Evolutionary conservation across 2,329 filamentous ascomycete species (phyloP), one percentile per base, ranked within the genome.

Genomic region (Penicillium sp.): DNA sequence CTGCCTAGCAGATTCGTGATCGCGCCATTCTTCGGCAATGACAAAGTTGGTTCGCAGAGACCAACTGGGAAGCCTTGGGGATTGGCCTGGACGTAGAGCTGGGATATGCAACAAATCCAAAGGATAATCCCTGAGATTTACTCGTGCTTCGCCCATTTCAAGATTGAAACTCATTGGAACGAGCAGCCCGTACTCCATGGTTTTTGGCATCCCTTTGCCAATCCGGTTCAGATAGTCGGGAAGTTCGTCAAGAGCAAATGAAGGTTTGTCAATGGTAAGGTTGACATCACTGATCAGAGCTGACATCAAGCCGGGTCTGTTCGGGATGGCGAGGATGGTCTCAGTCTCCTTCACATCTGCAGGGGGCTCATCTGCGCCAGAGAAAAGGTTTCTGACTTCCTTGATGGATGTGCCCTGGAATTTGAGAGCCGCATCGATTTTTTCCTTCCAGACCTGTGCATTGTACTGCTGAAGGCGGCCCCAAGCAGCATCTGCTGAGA

Each of bases 191-290:
- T 97, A 99, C 67, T 93, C 81, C 84, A 92, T 99, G 66, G 95
- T 88, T 58, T 86, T 82, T 1, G 94, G 94, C 86, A 99, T 95
- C 1, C 94, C 94, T 76, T 99, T 99, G n/a, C 94, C 94, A 54
- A 97, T 87, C 45, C 86, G 85, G 68, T 97, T 84, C 24, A 99
- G 78, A 69, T 96, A 99, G 14, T 89, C 84, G 0, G 93, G 90
- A 51, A 93, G 85, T 11, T 96, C 87, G 2, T 85, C 81, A 55
- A 96, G 78, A 0, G 92, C 88, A 69, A 99, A 99, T 0, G 90
- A 93, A 0, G 94, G 94, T 71, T 96, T 97, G 73, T 97, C 94
- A 55, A 99, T 81, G 31, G 86, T 80, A 52, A 99, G 81, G 59
- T 93, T 88, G 31, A 99, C 79, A 69, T 99, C 93, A 56, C 87